Percentiles rank a stretch among this genome's conserved stretches.
Evolutionary conservation across 176 grass and related monocot species (phyloP).

Genomic region (Triticum timopheevii): DNA sequence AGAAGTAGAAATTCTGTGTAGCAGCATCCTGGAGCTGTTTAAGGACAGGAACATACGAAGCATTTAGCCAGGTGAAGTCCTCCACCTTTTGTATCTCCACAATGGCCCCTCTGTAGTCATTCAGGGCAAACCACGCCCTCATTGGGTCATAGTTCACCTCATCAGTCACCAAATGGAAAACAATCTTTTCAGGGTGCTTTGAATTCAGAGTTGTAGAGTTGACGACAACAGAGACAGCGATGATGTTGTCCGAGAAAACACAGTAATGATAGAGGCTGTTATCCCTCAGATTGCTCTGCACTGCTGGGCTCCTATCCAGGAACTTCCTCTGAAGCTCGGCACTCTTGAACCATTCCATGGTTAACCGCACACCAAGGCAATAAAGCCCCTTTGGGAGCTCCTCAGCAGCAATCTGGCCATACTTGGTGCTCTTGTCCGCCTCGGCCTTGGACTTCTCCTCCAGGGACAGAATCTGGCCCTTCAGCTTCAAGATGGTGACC

Average conservation of each 20-base stretch:
- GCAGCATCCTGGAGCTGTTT: slow-evolving; percentile 92
- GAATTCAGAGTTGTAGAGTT: slow-evolving; percentile 90
- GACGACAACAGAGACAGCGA: slow-evolving; percentile 83
- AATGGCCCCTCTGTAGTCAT: slow-evolving; percentile 71
- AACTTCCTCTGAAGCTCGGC: slow-evolving; percentile 64
- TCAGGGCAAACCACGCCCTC: slow-evolving; percentile 92
- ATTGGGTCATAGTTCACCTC: slow-evolving; percentile 93
- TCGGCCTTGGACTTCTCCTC: slow-evolving; percentile 89
- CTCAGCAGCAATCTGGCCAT: slow-evolving; percentile 95
- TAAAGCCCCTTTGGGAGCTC: slow-evolving; percentile 94
- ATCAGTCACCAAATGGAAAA: slow-evolving; percentile 95
- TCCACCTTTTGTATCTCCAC: slow-evolving; percentile 92
- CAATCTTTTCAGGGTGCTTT: slow-evolving; percentile 64
- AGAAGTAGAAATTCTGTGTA: slow-evolving; percentile 97
- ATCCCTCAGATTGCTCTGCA: slow-evolving; percentile 70
- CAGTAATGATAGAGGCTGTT: slow-evolving; percentile 88
- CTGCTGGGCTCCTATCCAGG: slow-evolving; percentile 44
- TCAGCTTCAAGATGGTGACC: slow-evolving; percentile 79
- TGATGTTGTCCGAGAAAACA: slow-evolving; percentile 96
- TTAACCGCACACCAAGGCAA: slow-evolving; percentile 84
- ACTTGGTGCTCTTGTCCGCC: slow-evolving; percentile 83
- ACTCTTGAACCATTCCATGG: slow-evolving; percentile 86
- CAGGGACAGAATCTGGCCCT: slow-evolving; percentile 80
- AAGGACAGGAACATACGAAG: slow-evolving; percentile 90
- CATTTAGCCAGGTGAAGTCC: slow-evolving; percentile 94